phyloP scores from a whole-genome alignment of 2,329 filamentous ascomycete genomes.

The Microsporum canis region DNA sequence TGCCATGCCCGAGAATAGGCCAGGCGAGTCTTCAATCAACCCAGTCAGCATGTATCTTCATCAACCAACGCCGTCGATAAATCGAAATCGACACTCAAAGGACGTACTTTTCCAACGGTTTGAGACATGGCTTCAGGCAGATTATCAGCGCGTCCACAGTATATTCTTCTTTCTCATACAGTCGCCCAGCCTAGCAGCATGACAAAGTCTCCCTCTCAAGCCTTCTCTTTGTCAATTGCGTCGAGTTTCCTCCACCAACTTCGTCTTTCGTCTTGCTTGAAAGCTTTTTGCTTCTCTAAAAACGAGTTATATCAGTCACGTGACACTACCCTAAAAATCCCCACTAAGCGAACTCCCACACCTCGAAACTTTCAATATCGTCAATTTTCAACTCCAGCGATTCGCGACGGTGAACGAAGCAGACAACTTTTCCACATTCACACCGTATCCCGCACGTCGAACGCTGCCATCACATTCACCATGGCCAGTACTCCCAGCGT shows the following conservation, averaged over 20 bases:
- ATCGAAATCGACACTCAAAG: not conserved
- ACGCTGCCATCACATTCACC: conserved; percentile 34
- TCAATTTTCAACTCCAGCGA: conserved; percentile 22
- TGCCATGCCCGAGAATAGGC: conserved; percentile 97
- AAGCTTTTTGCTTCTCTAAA: not conserved
- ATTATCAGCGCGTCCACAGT: not conserved
- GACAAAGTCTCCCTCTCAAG: not conserved
- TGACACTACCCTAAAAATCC: conserved; percentile 25
- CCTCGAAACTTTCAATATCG: conserved; percentile 20
- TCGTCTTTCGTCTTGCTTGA: not conserved
- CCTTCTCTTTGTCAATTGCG: not conserved
- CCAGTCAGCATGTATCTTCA: not conserved
- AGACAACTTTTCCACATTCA: conserved; percentile 10
- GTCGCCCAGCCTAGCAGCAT: not conserved
- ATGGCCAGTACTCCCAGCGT: conserved; percentile 72
- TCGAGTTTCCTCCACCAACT: not conserved
- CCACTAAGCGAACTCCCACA: conserved; percentile 35
- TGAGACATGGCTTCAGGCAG: not conserved
- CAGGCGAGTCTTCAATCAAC: conserved; percentile 61
- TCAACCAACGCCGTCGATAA: not conserved
- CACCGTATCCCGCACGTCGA: conserved; percentile 30
- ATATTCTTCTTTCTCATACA: not conserved
- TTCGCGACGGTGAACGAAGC: conserved; percentile 23
- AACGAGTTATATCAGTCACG: conserved; percentile 17
- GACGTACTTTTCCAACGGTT: conserved; percentile 5